Conservation (phyloP, 257 asterid species). For the Solanum virginianum region DNA sequence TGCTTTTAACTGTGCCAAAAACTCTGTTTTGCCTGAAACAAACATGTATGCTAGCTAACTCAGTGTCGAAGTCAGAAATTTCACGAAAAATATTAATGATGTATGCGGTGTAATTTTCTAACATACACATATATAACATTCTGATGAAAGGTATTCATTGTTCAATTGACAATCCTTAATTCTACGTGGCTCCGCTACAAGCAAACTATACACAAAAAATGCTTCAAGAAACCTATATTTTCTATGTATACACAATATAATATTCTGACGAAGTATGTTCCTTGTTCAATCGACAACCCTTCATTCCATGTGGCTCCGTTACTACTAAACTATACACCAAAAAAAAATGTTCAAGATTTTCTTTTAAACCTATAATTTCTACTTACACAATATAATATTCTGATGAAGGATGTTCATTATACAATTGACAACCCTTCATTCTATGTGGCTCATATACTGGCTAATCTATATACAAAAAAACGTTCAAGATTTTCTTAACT, state of each 20-base stretch:
- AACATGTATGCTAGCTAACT: background rate
- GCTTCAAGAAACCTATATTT: background rate
- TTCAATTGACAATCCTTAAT: too few relatives aligned
- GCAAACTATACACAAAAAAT: background rate
- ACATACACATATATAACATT: too few relatives aligned
- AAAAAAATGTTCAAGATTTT: too few relatives aligned
- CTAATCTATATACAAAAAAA: background rate
- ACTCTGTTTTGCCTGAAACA: slow-evolving; percentile 35
- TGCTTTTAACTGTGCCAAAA: slow-evolving; percentile 47
- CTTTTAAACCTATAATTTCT: too few relatives aligned
- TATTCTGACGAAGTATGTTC: background rate
- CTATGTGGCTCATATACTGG: too few relatives aligned
- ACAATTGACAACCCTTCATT: too few relatives aligned
- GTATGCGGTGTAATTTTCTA: too few relatives aligned
- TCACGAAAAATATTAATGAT: background rate
- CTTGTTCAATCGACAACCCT: background rate
- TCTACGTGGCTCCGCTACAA: too few relatives aligned
- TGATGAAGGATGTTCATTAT: too few relatives aligned
- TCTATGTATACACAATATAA: background rate
- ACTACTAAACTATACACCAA: too few relatives aligned
- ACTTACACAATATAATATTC: too few relatives aligned
- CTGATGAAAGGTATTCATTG: too few relatives aligned
- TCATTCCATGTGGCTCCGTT: background rate
- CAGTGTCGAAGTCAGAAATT: background rate
- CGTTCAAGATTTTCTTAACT: background rate